Evolutionary conservation across 2,329 filamentous ascomycete genomes (phyloP).

Genomic region (Pseudofabraea citricarpa): DNA sequence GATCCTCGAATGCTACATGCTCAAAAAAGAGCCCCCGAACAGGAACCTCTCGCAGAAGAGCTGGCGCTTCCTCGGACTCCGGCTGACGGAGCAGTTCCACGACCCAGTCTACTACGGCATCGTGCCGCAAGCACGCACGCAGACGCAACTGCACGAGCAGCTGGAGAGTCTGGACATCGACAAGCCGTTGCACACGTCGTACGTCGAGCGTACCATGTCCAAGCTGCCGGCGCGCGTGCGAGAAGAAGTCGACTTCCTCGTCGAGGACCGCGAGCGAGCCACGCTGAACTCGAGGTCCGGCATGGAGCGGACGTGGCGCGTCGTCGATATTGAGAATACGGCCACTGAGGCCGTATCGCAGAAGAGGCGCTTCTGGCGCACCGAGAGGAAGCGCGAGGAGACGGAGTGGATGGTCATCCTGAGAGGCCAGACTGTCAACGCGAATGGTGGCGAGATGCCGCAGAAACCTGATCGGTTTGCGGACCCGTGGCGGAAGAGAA

Average conservation of each 20-base stretch:
- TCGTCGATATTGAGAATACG: background rate
- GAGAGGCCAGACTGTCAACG: constrained; percentile 1
- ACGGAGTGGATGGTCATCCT: constrained; percentile 1
- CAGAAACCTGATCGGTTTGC: background rate
- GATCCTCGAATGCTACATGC: background rate
- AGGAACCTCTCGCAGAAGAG: background rate
- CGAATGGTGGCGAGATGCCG: background rate
- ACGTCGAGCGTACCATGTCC: background rate
- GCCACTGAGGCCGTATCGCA: background rate
- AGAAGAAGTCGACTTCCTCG: background rate
- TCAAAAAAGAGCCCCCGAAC: background rate
- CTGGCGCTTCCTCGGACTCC: constrained; percentile 1
- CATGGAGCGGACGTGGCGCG: background rate
- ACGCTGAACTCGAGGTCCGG: background rate
- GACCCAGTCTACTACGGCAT: background rate
- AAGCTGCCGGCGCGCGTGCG: background rate
- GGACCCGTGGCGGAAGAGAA: background rate
- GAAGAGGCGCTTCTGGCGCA: background rate
- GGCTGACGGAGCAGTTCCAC: background rate
- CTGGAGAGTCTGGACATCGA: background rate
- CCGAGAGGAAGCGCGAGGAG: background rate
- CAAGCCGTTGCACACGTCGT: background rate
- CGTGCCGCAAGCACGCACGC: background rate
- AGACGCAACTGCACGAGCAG: constrained; percentile 1
- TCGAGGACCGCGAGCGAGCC: constrained; percentile 1